These are phyloP conservation scores for Penicillium desertorum DNA, from an alignment of 495 filamentous ascomycete species.

Conservation along the genomic window DNA sequence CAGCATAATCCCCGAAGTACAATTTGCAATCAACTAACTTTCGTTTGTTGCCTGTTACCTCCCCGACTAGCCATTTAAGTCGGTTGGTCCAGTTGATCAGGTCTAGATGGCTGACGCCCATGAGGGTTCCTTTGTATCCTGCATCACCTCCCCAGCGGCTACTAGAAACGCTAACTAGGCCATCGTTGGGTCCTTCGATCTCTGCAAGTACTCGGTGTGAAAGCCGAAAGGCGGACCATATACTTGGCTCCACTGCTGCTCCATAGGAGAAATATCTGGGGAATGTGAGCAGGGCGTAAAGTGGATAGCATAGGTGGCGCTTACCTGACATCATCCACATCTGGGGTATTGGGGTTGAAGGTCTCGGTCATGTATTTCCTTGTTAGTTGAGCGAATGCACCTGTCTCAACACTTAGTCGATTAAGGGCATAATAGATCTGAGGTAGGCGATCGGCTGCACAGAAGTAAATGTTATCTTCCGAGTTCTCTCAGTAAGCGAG, in stretches of 20 bases:
- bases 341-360: constrained; percentile 80
- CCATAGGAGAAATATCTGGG: constrained; percentile 86
- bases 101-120: constrained; percentile 85
- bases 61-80: constrained; percentile 66
- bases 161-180: constrained; percentile 84
- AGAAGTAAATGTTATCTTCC: background rate
- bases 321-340: constrained; percentile 66
- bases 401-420: constrained; percentile 68
- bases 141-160: constrained; percentile 73
- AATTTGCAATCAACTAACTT: constrained; percentile 40
- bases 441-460: constrained; percentile 54
- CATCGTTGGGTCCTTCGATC: constrained; percentile 84
- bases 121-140: constrained; percentile 83
- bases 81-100: constrained; percentile 96
- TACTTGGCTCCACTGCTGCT: constrained; percentile 64
- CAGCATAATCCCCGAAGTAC: constrained; percentile 1
- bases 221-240: constrained; percentile 71
- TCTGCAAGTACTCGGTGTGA: constrained; percentile 69
- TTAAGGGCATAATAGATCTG: constrained; percentile 69
- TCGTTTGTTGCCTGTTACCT: constrained; percentile 64
- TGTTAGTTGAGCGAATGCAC: constrained; percentile 84
- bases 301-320: constrained; percentile 11
- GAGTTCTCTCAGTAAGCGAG: background rate
- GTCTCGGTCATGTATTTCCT: constrained; percentile 72
- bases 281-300: background rate